Conservation (phyloP, 2,329 filamentous ascomycete genomes). For the Diaporthe sp. region DNA sequence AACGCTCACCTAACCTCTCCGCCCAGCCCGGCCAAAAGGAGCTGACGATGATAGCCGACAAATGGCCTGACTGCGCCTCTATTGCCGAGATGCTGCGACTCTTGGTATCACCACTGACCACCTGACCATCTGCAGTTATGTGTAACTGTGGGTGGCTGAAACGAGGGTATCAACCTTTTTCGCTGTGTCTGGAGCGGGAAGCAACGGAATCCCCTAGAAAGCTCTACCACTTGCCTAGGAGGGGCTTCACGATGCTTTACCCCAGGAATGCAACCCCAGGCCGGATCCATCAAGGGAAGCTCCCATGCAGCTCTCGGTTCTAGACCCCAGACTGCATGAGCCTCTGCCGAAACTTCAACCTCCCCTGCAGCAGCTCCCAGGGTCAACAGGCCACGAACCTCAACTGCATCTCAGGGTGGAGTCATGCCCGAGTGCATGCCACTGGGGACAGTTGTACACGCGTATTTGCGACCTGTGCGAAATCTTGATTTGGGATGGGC, state of each 20-base stretch:
- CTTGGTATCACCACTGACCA: conserved; percentile 6
- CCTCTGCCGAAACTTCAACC: background rate
- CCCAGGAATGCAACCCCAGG: conserved; percentile 9
- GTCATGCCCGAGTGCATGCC: background rate
- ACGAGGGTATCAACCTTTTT: background rate
- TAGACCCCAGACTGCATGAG: conserved; percentile 28
- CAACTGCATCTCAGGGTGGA: background rate
- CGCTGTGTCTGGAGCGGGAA: background rate
- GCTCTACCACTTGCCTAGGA: background rate
- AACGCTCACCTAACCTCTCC: background rate
- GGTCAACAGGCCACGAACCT: background rate
- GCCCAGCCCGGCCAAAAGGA: conserved; percentile 1
- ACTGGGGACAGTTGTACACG: too few relatives aligned
- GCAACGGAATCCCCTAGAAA: conserved; percentile 14
- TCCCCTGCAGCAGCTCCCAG: conserved; percentile 21
- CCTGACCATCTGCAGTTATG: background rate
- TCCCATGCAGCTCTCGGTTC: background rate
- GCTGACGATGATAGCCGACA: conserved; percentile 12
- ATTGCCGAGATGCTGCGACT: conserved; percentile 1
- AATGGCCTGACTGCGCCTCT: conserved; percentile 24
- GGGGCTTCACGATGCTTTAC: background rate
- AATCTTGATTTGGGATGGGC: background rate
- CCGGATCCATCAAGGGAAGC: background rate
- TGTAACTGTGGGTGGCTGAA: conserved; percentile 20
- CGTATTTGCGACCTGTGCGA: background rate